Percentiles rank a stretch among this genome's conserved stretches.
Conservation (phyloP, 257 asterid genomes). For the Cruciata laevipes region DNA sequence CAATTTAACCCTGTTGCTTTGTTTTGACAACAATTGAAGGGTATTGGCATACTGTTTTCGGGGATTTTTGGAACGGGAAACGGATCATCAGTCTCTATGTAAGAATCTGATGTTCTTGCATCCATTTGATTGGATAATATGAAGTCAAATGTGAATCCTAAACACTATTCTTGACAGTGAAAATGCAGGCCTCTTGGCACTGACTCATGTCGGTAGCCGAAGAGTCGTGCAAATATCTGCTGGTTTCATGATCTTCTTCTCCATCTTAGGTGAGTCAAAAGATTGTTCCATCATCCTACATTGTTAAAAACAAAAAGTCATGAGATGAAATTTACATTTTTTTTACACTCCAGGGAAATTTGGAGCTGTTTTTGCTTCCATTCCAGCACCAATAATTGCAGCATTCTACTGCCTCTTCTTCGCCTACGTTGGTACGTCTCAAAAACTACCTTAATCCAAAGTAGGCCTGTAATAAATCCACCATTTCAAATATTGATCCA, state of each 20-base stretch:
- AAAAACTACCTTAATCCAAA: background rate
- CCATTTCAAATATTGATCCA: background rate
- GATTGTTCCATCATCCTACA: background rate
- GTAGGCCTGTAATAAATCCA: background rate
- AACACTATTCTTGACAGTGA: conserved; percentile 38
- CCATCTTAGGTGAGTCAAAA: conserved; percentile 58
- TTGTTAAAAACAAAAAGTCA: background rate
- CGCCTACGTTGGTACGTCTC: conserved; percentile 79
- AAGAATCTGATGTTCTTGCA: conserved; percentile 23
- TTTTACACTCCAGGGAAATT: conserved; percentile 72
- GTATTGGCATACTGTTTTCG: conserved; percentile 65
- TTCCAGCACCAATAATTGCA: conserved; percentile 87
- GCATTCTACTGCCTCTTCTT: conserved; percentile 85
- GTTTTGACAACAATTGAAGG: conserved; percentile 35
- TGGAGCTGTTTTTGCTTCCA: conserved; percentile 95
- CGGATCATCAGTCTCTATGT: conserved; percentile 90
- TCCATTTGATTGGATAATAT: background rate
- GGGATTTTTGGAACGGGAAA: conserved; percentile 88
- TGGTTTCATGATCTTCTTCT: conserved; percentile 94
- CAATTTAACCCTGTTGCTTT: background rate
- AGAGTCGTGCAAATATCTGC: conserved; percentile 91
- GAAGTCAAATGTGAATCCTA: background rate
- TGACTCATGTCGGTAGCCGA: conserved; percentile 89
- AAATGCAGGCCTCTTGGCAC: conserved; percentile 83
- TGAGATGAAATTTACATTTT: background rate